phyloP scores from a whole-genome alignment of 371 early-diverging fungal genomes.

The Rhizopus arrhizus region DNA sequence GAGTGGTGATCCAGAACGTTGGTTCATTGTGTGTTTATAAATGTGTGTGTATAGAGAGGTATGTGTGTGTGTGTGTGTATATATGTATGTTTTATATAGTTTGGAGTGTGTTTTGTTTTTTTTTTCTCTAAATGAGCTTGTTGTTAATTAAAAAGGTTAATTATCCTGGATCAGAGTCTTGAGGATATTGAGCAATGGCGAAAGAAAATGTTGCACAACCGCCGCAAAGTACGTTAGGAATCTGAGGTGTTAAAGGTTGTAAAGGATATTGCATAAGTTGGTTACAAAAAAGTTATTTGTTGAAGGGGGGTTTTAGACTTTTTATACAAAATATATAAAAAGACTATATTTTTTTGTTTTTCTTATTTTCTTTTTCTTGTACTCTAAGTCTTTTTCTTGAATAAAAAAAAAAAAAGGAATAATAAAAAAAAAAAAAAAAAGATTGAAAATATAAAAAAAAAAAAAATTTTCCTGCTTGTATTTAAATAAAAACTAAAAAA shows the following conservation, averaged over 20 bases:
- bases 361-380: constrained; percentile 3
- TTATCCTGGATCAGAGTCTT: constrained; percentile 34
- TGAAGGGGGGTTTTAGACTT: constrained; percentile 1
- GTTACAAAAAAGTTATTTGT: not conserved
- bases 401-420: too few species aligned
- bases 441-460: too few species aligned
- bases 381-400: not conserved
- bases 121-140: too few species aligned
- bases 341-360: not conserved
- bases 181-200: constrained; percentile 27
- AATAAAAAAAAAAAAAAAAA: too few species aligned
- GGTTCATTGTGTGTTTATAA: constrained; percentile 31
- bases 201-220: constrained; percentile 22
- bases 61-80: not conserved
- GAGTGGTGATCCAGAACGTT: constrained; percentile 45
- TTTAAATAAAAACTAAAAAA: not conserved
- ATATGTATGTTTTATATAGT: too few species aligned
- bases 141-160: constrained; percentile 1
- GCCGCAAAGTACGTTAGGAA: constrained; percentile 33
- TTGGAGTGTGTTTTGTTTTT: too few species aligned
- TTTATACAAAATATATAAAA: constrained; percentile 1
- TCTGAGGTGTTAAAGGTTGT: constrained; percentile 15
- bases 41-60: not conserved
- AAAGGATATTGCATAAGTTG: constrained; percentile 27
- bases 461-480: not conserved